Evolutionary conservation across 73 alveolate genomes (phyloP).

Genomic region (Paramecium octaurelia): DNA sequence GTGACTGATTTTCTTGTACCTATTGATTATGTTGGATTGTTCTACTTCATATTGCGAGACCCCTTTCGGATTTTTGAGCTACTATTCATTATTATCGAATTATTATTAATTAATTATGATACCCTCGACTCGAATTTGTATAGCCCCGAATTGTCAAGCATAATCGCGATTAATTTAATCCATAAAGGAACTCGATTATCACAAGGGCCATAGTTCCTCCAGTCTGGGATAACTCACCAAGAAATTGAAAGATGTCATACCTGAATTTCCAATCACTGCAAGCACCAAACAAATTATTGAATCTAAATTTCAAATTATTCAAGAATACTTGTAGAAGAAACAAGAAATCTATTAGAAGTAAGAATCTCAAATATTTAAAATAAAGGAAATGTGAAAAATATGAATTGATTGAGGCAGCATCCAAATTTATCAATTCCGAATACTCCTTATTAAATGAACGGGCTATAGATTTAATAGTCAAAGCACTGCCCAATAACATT

Average conservation of each 20-base stretch:
- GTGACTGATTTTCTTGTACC: background rate
- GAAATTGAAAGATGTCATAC: background rate
- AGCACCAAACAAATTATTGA: background rate
- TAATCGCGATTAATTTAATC: background rate
- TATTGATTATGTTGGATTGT: background rate
- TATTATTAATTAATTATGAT: background rate
- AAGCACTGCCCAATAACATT: background rate
- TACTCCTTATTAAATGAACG: background rate
- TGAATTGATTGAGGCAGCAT: constrained; percentile 20
- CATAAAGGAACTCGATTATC: constrained; percentile 13
- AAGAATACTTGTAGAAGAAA: background rate
- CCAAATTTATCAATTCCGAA: constrained; percentile 12
- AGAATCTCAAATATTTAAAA: background rate
- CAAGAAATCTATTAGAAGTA: background rate
- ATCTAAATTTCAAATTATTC: background rate
- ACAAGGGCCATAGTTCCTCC: constrained; percentile 40
- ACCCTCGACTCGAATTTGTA: constrained; percentile 34
- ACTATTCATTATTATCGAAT: background rate
- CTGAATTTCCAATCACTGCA: background rate
- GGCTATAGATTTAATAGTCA: background rate
- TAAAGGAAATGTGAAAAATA: background rate
- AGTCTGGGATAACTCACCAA: constrained; percentile 38
- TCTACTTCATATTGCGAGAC: constrained; percentile 22
- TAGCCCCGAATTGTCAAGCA: constrained; percentile 30
- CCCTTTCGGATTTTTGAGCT: constrained; percentile 42